A percentile compares a stretch with the other conserved stretches of the same genome.
These are phyloP conservation scores for Anacardium occidentale DNA, from an alignment of 345 rosid genomes.

Conservation along the genomic window DNA sequence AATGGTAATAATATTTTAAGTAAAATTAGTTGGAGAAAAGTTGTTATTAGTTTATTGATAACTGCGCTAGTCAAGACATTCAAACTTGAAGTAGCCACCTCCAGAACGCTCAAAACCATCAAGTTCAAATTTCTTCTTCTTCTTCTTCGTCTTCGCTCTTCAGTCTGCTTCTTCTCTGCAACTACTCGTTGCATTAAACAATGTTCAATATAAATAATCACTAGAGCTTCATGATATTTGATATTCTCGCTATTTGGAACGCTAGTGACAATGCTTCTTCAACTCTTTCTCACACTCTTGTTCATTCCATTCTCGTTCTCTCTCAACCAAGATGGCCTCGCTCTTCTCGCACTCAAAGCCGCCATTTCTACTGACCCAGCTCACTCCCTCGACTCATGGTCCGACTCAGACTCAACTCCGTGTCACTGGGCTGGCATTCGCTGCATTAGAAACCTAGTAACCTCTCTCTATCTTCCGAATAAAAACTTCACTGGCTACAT, in stretches of 20 bases:
- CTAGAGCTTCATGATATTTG: neutral
- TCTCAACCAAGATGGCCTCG: slow-evolving; percentile 72
- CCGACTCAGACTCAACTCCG: slow-evolving; percentile 67
- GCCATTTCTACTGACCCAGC: slow-evolving; percentile 71
- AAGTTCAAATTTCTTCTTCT: slow-evolving; percentile 16
- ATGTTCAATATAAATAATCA: neutral
- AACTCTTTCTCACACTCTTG: slow-evolving; percentile 20
- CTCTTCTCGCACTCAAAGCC: slow-evolving; percentile 84
- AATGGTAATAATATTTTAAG: neutral
- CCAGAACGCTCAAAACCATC: slow-evolving; percentile 12
- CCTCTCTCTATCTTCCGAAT: slow-evolving; percentile 55
- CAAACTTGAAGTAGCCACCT: slow-evolving; percentile 16
- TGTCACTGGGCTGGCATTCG: slow-evolving; percentile 79
- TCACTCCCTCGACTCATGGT: slow-evolving; percentile 56
- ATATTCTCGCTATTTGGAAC: neutral
- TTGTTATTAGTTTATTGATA: too few relatives aligned
- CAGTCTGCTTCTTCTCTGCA: slow-evolving; percentile 30
- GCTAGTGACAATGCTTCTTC: slow-evolving; percentile 7
- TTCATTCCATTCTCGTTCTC: slow-evolving; percentile 32
- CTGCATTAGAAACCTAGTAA: slow-evolving; percentile 62
- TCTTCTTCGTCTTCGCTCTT: slow-evolving; percentile 16
- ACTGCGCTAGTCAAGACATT: slow-evolving; percentile 14
- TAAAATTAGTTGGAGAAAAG: too few relatives aligned
- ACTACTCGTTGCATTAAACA: slow-evolving; percentile 59
- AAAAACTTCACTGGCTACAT: slow-evolving; percentile 64